Evolutionary conservation across 495 filamentous ascomycete genomes (phyloP).

Genomic region (Trichoderma asperelloides): DNA sequence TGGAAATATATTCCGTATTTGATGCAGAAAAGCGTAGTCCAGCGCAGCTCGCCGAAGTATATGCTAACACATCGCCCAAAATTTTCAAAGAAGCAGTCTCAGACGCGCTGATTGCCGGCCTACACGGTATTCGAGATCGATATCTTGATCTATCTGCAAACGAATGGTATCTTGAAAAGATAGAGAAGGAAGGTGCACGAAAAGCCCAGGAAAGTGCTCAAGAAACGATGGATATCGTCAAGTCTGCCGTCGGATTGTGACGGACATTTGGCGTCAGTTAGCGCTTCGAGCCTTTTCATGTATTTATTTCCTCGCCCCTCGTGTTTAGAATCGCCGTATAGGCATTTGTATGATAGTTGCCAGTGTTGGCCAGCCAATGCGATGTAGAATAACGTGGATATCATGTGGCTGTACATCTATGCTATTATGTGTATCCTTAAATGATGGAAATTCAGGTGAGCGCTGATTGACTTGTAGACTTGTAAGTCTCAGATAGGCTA

Average conservation of each 20-base stretch:
- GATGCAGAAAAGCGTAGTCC: constrained; percentile 35
- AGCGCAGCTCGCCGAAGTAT: constrained; percentile 47
- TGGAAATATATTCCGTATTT: constrained; percentile 65
- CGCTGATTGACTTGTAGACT: neutral
- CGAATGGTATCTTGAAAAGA: constrained; percentile 45
- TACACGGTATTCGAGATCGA: constrained; percentile 52
- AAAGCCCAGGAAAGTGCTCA: constrained; percentile 57
- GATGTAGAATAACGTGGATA: neutral
- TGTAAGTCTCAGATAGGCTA: neutral
- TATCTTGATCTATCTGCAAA: constrained; percentile 46
- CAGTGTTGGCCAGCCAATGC: neutral
- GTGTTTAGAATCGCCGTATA: neutral
- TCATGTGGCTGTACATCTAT: neutral
- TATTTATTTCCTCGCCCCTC: neutral
- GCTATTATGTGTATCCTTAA: neutral
- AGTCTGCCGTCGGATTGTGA: constrained; percentile 8
- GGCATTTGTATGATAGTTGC: neutral
- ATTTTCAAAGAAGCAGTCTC: constrained; percentile 62
- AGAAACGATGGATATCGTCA: constrained; percentile 55
- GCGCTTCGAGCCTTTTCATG: neutral
- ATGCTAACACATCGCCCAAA: constrained; percentile 41
- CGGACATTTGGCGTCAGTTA: neutral
- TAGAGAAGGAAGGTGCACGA: constrained; percentile 50
- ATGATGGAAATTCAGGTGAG: neutral
- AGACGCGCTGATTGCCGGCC: constrained; percentile 40